Evolutionary conservation across 2,329 filamentous ascomycete species (phyloP).

Genomic region (Pseudogymnoascus sp.): DNA sequence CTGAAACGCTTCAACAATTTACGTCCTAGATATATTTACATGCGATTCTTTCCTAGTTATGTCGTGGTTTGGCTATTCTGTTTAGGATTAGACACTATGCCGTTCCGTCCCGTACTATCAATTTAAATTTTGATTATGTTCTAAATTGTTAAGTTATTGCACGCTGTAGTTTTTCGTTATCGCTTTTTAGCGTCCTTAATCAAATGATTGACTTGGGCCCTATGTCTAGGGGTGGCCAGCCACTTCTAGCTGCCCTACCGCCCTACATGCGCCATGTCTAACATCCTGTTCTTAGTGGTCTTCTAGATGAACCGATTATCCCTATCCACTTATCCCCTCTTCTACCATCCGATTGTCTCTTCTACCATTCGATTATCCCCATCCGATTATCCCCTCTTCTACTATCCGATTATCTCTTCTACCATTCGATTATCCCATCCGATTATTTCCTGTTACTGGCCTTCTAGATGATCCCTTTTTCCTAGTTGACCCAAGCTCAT

Average conservation of each 20-base stretch:
- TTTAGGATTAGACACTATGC: neutral
- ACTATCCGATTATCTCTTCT: neutral
- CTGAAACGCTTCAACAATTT: neutral
- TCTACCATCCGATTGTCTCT: neutral
- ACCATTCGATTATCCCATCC: neutral
- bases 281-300: neutral
- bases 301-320: neutral
- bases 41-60: neutral
- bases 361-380: neutral
- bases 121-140: neutral
- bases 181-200: too few relatives aligned
- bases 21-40: neutral
- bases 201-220: too few relatives aligned
- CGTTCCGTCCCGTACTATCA: neutral
- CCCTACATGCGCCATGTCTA: neutral
- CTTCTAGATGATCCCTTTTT: neutral
- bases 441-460: neutral
- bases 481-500: neutral
- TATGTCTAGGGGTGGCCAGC: too few relatives aligned
- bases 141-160: neutral
- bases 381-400: neutral
- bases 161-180: neutral
- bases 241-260: too few relatives aligned
- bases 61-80: neutral
- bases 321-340: neutral